phyloP scores from a whole-genome alignment of 768 basidiomycete species.

The Candolleomyces aberdarensis region DNA sequence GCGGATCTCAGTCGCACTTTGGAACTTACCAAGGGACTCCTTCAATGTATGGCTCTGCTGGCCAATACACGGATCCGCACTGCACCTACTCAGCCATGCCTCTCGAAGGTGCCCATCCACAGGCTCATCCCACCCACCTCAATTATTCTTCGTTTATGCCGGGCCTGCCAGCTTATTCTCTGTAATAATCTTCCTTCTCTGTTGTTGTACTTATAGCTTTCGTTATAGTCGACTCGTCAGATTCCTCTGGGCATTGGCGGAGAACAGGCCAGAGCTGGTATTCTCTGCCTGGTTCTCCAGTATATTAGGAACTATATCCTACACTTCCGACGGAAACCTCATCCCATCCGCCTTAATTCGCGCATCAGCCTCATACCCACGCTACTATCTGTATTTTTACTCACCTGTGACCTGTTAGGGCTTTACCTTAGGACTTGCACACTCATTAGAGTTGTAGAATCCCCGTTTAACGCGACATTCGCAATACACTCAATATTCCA shows the following conservation, averaged over 20 bases:
- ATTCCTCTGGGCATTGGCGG: not conserved
- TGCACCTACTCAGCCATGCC: constrained; percentile 1
- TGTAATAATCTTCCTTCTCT: not conserved
- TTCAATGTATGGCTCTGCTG: not conserved
- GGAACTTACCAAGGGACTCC: not conserved
- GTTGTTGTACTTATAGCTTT: not conserved
- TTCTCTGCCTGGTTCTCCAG: not conserved
- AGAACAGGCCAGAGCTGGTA: not conserved
- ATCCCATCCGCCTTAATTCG: not conserved
- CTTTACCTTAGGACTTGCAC: not conserved
- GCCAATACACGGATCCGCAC: not conserved
- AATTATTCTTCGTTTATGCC: constrained; percentile 8
- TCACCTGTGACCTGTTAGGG: not conserved
- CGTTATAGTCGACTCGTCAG: not conserved
- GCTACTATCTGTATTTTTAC: constrained; percentile 1
- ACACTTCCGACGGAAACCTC: not conserved
- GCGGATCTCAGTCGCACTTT: not conserved
- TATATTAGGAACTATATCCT: not conserved
- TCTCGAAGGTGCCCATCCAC: not conserved
- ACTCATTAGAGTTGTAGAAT: not conserved
- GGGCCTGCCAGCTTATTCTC: not conserved
- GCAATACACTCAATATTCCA: not conserved
- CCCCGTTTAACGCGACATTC: not conserved
- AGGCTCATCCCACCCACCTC: not conserved
- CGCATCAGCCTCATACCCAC: not conserved